Percentiles rank a stretch among this genome's conserved stretches.
These are phyloP conservation scores for Gracilaria domingensis DNA, from an alignment of 23 red algal species.

Conservation along the genomic window DNA sequence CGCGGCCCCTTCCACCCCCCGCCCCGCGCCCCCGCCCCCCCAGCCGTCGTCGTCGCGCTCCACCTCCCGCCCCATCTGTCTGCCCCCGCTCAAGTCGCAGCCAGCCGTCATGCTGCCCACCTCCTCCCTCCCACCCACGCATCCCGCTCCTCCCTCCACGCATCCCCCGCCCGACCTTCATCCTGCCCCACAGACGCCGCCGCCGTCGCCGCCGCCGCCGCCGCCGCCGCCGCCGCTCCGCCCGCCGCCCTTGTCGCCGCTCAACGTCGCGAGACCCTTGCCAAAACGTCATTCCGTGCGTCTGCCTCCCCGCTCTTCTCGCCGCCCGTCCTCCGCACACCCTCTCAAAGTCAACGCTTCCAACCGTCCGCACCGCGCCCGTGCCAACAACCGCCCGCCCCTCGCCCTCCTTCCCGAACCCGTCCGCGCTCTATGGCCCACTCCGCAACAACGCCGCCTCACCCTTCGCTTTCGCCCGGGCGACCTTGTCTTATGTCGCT, in stretches of 20 bases:
- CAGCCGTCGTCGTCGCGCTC: neutral
- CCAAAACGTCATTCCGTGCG: neutral
- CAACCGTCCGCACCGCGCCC: neutral
- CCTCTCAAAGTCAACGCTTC: neutral
- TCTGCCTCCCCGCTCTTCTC: neutral
- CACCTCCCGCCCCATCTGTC: neutral
- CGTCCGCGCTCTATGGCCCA: neutral
- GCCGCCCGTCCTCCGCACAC: neutral
- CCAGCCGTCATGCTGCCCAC: slow-evolving; percentile 1
- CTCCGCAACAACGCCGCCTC: neutral
- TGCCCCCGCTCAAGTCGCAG: slow-evolving; percentile 8
- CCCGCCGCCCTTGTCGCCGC: neutral
- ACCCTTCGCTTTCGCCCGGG: slow-evolving; percentile 14
- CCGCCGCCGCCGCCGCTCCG: neutral
- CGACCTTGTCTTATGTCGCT: slow-evolving; percentile 20
- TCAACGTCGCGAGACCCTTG: neutral
- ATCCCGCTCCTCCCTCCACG: neutral
- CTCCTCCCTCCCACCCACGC: neutral
- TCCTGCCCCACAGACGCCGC: neutral
- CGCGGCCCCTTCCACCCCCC: neutral
- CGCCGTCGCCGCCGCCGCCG: neutral
- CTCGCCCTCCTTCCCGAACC: neutral
- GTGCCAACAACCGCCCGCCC: neutral
- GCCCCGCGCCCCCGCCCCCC: neutral
- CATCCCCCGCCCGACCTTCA: neutral